A percentile compares a stretch with the other conserved stretches of the same genome.
phyloP scores from a whole-genome alignment of 2,329 filamentous ascomycete species.

The Aspergillus puulaauensis region DNA sequence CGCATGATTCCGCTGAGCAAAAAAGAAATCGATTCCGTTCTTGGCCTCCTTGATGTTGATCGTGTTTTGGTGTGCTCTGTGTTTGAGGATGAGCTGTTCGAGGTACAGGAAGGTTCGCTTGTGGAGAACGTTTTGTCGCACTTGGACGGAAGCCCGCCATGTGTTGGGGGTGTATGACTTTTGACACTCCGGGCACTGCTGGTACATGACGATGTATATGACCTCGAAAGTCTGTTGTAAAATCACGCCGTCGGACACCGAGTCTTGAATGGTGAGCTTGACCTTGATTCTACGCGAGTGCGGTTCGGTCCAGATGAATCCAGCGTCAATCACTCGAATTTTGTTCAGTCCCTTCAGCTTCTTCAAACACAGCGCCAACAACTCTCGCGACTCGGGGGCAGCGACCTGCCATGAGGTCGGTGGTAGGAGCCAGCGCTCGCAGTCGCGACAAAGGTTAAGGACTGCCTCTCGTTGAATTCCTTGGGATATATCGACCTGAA shows the following conservation, averaged over 20 bases:
- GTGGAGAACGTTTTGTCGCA: slow-evolving; percentile 94
- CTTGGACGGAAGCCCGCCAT: slow-evolving; percentile 90
- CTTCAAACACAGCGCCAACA: slow-evolving; percentile 11
- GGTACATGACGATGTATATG: slow-evolving; percentile 35
- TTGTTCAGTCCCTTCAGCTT: slow-evolving; percentile 13
- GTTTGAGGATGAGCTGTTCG: slow-evolving; percentile 94
- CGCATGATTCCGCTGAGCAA: slow-evolving; percentile 82
- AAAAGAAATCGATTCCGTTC: slow-evolving; percentile 96
- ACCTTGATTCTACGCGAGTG: slow-evolving; percentile 14
- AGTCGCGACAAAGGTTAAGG: slow-evolving; percentile 13
- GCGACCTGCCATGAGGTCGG: slow-evolving; percentile 9
- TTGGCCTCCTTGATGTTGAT: slow-evolving; percentile 98
- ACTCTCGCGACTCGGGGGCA: slow-evolving; percentile 12
- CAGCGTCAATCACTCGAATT: slow-evolving; percentile 12
- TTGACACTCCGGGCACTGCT: slow-evolving; percentile 91
- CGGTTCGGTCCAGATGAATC: slow-evolving; percentile 16
- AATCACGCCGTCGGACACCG: slow-evolving; percentile 8
- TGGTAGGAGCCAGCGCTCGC: slow-evolving; percentile 14
- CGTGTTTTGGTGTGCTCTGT: slow-evolving; percentile 84
- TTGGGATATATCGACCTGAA: slow-evolving; percentile 11
- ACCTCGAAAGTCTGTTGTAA: slow-evolving; percentile 15
- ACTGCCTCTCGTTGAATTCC: slow-evolving; percentile 13
- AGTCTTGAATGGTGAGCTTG: slow-evolving; percentile 15
- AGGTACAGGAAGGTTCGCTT: slow-evolving; percentile 83
- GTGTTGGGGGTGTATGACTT: slow-evolving; percentile 97